Conservation (phyloP, 805 yeast species). For the Schizosaccharomyces japonicus region DNA sequence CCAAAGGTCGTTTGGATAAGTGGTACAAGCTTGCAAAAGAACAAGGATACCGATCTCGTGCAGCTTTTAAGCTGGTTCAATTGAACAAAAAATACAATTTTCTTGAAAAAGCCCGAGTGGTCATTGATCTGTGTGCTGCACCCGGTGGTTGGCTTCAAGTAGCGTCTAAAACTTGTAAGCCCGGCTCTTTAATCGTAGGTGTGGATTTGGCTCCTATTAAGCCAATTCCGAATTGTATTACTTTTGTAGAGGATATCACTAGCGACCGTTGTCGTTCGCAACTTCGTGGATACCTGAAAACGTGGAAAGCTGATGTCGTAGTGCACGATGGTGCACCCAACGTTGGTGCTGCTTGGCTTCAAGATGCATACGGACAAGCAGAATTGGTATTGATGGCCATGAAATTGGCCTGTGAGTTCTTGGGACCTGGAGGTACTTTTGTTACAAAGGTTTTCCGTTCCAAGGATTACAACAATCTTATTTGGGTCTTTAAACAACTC, state of each 20-base stretch:
- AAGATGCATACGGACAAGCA: constrained; percentile 95
- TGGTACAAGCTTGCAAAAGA: constrained; percentile 92
- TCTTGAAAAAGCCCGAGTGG: constrained; percentile 80
- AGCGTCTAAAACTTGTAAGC: constrained; percentile 78
- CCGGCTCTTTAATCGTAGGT: constrained; percentile 82
- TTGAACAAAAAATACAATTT: constrained; percentile 91
- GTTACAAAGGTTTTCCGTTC: constrained; percentile 94
- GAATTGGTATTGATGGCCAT: constrained; percentile 85
- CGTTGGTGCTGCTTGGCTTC: constrained; percentile 99
- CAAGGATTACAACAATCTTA: constrained; percentile 86
- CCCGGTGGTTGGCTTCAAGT: constrained; percentile 98
- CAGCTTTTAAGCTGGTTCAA: constrained; percentile 84
- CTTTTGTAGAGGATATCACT: constrained; percentile 91
- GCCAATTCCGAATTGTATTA: constrained; percentile 79
- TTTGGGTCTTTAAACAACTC: constrained; percentile 93
- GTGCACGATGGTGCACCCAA: constrained; percentile 99
- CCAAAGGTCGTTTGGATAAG: constrained; percentile 81
- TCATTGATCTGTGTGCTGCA: constrained; percentile 94
- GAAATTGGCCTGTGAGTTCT: constrained; percentile 79
- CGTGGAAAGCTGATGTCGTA: constrained; percentile 89
- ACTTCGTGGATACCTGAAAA: constrained; percentile 84
- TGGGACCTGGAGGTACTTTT: constrained; percentile 78
- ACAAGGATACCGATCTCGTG: constrained; percentile 86
- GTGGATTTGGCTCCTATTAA: constrained; percentile 97
- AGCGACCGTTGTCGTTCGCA: constrained; percentile 93